Percentiles rank a stretch among this genome's conserved stretches.
These are phyloP conservation scores for Hanseniaspora nectarophila DNA, from an alignment of 805 yeast genomes.

Conservation along the genomic window DNA sequence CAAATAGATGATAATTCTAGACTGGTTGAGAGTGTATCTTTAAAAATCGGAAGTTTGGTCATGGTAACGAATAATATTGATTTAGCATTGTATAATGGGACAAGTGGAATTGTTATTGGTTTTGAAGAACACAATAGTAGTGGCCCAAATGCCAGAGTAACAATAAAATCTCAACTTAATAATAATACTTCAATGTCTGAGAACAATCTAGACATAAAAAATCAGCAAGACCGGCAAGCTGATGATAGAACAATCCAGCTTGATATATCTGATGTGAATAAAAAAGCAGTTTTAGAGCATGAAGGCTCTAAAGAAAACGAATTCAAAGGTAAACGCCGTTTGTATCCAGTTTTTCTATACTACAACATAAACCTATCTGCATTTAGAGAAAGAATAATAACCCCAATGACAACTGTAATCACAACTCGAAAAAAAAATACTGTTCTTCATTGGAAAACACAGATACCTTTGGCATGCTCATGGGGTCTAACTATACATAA, in stretches of 20 bases:
- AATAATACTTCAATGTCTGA: too few relatives aligned
- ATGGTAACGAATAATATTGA: conserved; percentile 73
- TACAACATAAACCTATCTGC: neutral
- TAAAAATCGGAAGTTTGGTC: conserved; percentile 68
- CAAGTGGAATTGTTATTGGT: conserved; percentile 56
- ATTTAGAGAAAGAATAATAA: neutral
- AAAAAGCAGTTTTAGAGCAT: neutral
- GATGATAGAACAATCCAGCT: neutral
- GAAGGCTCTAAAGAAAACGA: neutral
- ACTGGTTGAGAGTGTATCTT: conserved; percentile 40
- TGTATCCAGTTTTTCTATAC: conserved; percentile 4
- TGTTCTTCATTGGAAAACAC: conserved; percentile 59
- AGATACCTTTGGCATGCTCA: conserved; percentile 80
- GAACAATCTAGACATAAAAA: too few relatives aligned
- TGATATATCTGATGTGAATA: neutral
- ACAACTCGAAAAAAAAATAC: conserved; percentile 56
- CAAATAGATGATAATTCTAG: conserved; percentile 38
- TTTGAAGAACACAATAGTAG: too few relatives aligned
- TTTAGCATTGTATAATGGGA: conserved; percentile 62
- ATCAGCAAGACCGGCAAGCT: too few relatives aligned
- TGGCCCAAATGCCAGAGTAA: too few relatives aligned
- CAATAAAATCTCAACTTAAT: too few relatives aligned
- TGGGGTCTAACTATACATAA: conserved; percentile 96
- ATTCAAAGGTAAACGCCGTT: neutral
- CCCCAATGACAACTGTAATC: conserved; percentile 69